Percentiles rank a stretch among this genome's conserved stretches.
Conservation (phyloP, 2,329 filamentous ascomycete species). For the Fusarium sp. region DNA sequence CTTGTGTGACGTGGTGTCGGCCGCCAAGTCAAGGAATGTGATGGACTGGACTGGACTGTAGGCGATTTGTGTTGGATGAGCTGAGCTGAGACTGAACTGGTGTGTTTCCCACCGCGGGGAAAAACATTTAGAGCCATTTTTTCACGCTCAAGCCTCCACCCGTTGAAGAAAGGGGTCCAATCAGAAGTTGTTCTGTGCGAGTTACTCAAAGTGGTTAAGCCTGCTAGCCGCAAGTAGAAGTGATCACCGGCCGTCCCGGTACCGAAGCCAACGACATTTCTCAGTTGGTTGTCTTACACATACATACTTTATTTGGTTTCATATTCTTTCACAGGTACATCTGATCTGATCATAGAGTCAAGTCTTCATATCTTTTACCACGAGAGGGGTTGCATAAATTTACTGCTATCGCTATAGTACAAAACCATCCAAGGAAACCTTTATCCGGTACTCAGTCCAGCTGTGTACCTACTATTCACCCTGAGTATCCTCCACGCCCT, state of each 20-base stretch:
- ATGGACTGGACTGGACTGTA: conserved; percentile 1
- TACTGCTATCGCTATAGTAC: neutral
- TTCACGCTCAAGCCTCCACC: neutral
- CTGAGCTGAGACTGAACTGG: neutral
- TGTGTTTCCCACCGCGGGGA: neutral
- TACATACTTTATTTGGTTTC: neutral
- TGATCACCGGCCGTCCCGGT: conserved; percentile 1
- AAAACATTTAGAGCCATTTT: conserved; percentile 2
- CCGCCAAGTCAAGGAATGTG: neutral
- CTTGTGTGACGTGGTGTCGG: conserved; percentile 1
- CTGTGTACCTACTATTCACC: neutral
- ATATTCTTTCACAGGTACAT: neutral
- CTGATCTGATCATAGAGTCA: neutral
- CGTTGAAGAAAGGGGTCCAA: conserved; percentile 14
- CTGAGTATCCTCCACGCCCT: neutral
- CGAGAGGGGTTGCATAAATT: neutral
- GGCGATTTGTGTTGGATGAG: neutral
- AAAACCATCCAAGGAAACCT: neutral
- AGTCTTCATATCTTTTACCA: neutral
- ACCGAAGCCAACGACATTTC: conserved; percentile 1
- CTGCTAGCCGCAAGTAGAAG: neutral
- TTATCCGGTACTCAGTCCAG: neutral
- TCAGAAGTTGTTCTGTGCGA: conserved; percentile 18
- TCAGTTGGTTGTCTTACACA: neutral
- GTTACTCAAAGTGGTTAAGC: conserved; percentile 23